Base-by-base conservation (phyloP, 2,329 filamentous ascomycete species). In the Talaromyces amestolkiae region DNA sequence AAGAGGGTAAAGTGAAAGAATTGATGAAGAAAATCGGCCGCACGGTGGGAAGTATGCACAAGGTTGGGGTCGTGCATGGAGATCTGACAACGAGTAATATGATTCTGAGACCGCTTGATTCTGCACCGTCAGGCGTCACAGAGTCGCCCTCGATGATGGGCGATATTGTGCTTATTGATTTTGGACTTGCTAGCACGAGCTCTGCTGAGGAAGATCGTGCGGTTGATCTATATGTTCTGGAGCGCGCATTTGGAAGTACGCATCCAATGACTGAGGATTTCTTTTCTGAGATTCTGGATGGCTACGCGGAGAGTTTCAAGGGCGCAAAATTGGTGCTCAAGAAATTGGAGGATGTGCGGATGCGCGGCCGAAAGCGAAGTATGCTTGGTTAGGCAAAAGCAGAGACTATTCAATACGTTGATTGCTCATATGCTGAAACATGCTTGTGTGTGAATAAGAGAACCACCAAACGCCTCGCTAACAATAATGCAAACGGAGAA, bases 21-120 rank as follows among this genome's bases (percentile, higher is more conserved):
- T 79, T 97, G 67, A 88, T 97, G 86, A 79, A 83, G 56, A 83
- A 86, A 68, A 87, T 97, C 66, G 93, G 92, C 0, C 74, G 76
- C 5, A 88, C 89, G 2, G 86, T 97, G 17, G 93, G 91, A 8
- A 84, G 77, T 63, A 81, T 99, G 82, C 95, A 99, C 82, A 85
- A 84, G 63, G 84, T 88, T n/a, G 94, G 94, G 17, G 86, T 98
- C 64, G 88, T 97, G 66, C 95, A 99, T 80, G 95, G 95, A 47
- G 95, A 99, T 80, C 79, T 99, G 80, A 99, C 95, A 67, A 99
- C 93, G 69, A 97, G 93, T 80, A 99, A 99, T 79, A 85, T 99
- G 81, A 97, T 99, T 89, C 76, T 98, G 70, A 77, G 86, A 98
- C 90, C 77, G 86, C 9, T 33, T 67, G 82, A 83, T 15, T 73